A percentile compares a stretch with the other conserved stretches of the same genome.
Evolutionary conservation across 495 filamentous ascomycete genomes (phyloP).

Genomic region (Penicillium bialowiezense): DNA sequence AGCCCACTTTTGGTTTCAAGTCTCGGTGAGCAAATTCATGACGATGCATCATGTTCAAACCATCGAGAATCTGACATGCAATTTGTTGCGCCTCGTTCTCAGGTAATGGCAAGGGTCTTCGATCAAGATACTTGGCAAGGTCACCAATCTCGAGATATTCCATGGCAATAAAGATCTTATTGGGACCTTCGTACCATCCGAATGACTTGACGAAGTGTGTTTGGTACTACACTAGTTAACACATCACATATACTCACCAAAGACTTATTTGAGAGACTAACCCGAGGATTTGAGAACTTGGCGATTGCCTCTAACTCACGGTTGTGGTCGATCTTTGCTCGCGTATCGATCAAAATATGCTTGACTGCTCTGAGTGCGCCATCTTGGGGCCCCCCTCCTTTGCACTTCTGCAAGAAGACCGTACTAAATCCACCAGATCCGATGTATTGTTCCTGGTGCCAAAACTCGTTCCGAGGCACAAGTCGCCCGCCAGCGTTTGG

Average conservation of each 20-base stretch:
- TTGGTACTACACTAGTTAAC: conserved; percentile 4
- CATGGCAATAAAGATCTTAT: conserved; percentile 35
- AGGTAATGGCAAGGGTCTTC: conserved; percentile 20
- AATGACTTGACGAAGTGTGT: conserved; percentile 31
- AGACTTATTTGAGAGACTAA: background rate
- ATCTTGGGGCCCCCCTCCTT: background rate
- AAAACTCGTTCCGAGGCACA: conserved; percentile 18
- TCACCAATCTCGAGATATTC: conserved; percentile 31
- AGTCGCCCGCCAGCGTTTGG: conserved; percentile 1
- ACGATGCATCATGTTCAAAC: conserved; percentile 44
- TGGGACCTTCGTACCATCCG: conserved; percentile 31
- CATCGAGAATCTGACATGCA: conserved; percentile 41
- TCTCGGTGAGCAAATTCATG: conserved; percentile 48
- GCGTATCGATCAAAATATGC: conserved; percentile 10
- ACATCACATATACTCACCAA: too few relatives aligned
- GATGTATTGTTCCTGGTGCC: conserved; percentile 21
- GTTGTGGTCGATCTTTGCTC: conserved; percentile 22
- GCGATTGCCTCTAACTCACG: conserved; percentile 41
- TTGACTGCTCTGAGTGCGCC: conserved; percentile 13
- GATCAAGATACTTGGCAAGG: conserved; percentile 13
- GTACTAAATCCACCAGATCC: conserved; percentile 29
- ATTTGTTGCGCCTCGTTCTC: conserved; percentile 39
- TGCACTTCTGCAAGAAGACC: conserved; percentile 34
- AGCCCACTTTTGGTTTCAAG: conserved; percentile 46
- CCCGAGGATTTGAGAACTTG: conserved; percentile 35